Base-by-base conservation (phyloP, 2,329 filamentous ascomycete genomes). In the Colletotrichum euphorbiae region DNA sequence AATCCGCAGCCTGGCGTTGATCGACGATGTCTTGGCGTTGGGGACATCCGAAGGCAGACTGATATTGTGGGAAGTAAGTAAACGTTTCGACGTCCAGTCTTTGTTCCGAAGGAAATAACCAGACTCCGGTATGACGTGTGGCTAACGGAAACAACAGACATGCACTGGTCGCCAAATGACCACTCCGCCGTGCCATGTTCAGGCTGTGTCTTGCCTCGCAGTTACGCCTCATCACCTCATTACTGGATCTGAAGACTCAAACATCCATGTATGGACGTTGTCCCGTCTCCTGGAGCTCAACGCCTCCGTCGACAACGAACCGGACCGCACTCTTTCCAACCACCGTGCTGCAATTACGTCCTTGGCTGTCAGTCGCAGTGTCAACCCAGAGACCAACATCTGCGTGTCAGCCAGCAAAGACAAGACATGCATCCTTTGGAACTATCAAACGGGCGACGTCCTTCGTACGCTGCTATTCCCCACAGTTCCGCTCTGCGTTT, bases 351-450 rank as follows among this genome's bases (percentile, higher is more conserved):
- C 86, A 76, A 90, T 94, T 78, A 95, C 88, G 69, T 88, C 85
- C 58, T 76, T 92, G 17, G 80, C 79, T 5, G 80, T 86, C 48
- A 90, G 92, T 17, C 89, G 92, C 74, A 91, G 91, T 75, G 83
- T 85, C 68, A 90, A 89, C 76, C 77, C 81, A 15, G 88, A 90
- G 73, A 91, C 91, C 67, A 95, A 93, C 77, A 89, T 98, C 69
- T 94, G 92, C 67, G 86, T 98, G 19, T 97, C 95, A 3, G 89
- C 90, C 6, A 93, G 93, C 71, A 90, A 88, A 73, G 96, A 98
- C 80, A 94, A 93, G 79, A 96, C 93, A 7, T 93, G 93, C 73
- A 90, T 97, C 74, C 85, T 97, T 69, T 99, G 96, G 96, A 94
- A 98, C 80, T 97, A 97, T 77, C 89, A 90, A 70, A 92, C 89